Evolutionary conservation across 1,284 basidiomycete species (phyloP), one percentile per base, ranked within the genome.

Genomic region (Pseudozyma pruni): DNA sequence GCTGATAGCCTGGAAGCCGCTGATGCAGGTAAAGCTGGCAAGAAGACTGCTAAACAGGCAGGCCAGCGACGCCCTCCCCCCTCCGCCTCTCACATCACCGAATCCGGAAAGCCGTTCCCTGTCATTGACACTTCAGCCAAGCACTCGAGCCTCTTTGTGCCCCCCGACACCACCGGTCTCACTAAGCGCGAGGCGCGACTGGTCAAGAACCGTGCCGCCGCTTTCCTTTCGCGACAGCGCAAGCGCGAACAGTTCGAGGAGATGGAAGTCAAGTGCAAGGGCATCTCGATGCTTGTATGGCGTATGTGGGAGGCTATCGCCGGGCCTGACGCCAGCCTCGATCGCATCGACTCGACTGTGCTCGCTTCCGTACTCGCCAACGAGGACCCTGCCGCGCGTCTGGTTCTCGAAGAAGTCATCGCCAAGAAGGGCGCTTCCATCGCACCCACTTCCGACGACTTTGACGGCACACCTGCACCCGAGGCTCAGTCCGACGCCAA

Each of bases 221-320:
- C 92, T 52, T 94, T 94, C 85, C 88, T 94, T 75, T 90, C 89
- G 82, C 86, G 92, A 79, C 92, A 94, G 83, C 87, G 92, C 76
- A 94, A 94, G 84, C 89, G 92, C 61, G 92, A 94, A 84, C 92
- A 94, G 84, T 94, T 93, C 78, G 92, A 94, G 84, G 86, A 84
- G 79, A 92, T 94, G 89, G 91, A 93, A 86, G 84, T 89, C 90
- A 92, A 86, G 85, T 87, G 85, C 58, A 72, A 69, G 25, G 62
- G 59, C 10, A 70, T 83, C 35, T 78, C 76, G 34, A 74, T 76
- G 49, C 59, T 80, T 19, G 74, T 68, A 1, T 81, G 77, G 77
- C 57, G 62, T 22, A 70, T 81, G 60, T 81, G 72, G 68, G 74
- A 78, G 50, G 46, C 57, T 38, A 67, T 73, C 32, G 73, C 73